phyloP scores from a whole-genome alignment of 352 stramenopile species.

The Globisporangium nagaii region DNA sequence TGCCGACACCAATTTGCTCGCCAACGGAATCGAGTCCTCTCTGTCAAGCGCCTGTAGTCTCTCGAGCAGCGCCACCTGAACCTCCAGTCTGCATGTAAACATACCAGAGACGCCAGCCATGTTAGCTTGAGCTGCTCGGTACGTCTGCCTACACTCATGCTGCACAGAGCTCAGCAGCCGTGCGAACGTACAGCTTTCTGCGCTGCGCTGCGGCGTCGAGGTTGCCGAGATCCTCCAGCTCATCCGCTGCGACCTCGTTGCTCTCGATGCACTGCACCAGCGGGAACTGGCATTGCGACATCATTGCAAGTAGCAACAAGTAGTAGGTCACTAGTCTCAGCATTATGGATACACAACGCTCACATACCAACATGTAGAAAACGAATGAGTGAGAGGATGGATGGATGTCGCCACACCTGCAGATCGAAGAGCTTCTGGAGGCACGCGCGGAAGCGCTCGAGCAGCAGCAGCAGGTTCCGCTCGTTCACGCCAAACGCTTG shows the following conservation, averaged over 20 bases:
- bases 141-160: too few species aligned
- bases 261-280: conserved; percentile 21
- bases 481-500: conserved; percentile 6
- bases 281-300: conserved; percentile 23
- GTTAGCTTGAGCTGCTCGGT: background rate
- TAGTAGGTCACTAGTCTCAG: too few species aligned
- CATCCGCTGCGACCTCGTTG: conserved; percentile 4
- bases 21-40: conserved; percentile 2
- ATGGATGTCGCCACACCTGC: too few species aligned
- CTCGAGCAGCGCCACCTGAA: conserved; percentile 10
- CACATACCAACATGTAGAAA: too few species aligned
- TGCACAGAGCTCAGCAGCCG: background rate
- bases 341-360: too few species aligned
- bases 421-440: conserved; percentile 18
- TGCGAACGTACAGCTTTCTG: conserved; percentile 8
- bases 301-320: background rate
- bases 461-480: conserved; percentile 12
- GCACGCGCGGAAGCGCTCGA: conserved; percentile 14
- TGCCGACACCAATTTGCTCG: background rate
- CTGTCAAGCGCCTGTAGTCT: conserved; percentile 6
- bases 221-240: background rate
- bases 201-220: background rate
- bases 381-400: too few species aligned
- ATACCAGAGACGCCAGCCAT: background rate
- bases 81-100: conserved; percentile 6